phyloP scores from a whole-genome alignment of 2,329 filamentous ascomycete species.

The Aureobasidium leucospermi region DNA sequence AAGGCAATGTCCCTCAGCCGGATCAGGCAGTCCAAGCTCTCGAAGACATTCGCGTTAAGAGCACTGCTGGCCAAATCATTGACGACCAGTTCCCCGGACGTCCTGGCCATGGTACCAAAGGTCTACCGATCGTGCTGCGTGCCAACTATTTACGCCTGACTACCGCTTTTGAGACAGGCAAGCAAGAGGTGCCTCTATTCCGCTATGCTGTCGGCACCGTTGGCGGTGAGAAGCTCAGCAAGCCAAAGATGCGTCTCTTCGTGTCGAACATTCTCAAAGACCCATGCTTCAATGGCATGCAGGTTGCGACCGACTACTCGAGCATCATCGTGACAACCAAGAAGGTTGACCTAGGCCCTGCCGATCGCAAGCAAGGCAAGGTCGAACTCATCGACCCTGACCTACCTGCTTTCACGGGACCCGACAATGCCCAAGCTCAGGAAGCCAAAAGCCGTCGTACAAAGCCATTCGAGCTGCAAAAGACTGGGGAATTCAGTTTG shows the following conservation, averaged over 20 bases:
- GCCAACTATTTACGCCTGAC: constrained; percentile 37
- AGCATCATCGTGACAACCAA: constrained; percentile 29
- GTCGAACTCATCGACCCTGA: constrained; percentile 9
- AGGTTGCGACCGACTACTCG: constrained; percentile 34
- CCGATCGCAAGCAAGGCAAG: constrained; percentile 13
- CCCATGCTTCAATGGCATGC: constrained; percentile 24
- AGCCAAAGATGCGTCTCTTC: constrained; percentile 41
- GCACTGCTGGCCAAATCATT: constrained; percentile 22
- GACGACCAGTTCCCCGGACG: constrained; percentile 27
- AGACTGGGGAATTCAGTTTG: constrained; percentile 29
- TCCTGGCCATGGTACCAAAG: constrained; percentile 31
- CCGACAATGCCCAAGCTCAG: constrained; percentile 20
- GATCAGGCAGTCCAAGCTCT: constrained; percentile 20
- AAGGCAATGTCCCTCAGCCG: constrained; percentile 18
- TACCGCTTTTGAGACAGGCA: constrained; percentile 27
- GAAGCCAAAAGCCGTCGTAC: constrained; percentile 25
- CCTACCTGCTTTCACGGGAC: background rate
- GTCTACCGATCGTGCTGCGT: constrained; percentile 32
- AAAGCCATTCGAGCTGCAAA: constrained; percentile 30
- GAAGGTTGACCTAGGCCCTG: constrained; percentile 20
- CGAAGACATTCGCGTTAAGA: constrained; percentile 21
- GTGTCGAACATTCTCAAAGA: constrained; percentile 38
- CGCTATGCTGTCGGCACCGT: constrained; percentile 35
- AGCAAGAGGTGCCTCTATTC: constrained; percentile 25
- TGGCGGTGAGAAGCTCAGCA: constrained; percentile 26